phyloP scores from a whole-genome alignment of 805 yeast genomes.

The Danielia reshetovae region DNA sequence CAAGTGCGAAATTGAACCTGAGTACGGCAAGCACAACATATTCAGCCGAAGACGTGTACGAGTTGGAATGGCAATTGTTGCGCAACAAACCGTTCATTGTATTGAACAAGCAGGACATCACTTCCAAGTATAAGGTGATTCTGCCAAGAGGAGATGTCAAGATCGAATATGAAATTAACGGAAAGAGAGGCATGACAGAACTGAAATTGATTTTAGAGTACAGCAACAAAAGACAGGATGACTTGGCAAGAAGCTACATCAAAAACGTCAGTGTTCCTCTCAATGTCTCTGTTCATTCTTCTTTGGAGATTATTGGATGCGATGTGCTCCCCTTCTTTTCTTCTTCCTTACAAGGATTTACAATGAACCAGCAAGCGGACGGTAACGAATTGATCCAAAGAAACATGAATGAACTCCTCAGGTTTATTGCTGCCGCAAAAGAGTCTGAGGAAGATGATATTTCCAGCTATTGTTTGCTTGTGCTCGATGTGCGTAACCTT shows the following conservation, averaged over 20 bases:
- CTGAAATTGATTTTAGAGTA: conserved; percentile 67
- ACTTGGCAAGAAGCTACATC: conserved; percentile 25
- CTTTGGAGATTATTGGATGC: conserved; percentile 70
- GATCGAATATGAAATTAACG: conserved; percentile 57
- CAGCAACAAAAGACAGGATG: conserved; percentile 30
- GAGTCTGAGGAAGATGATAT: conserved; percentile 22
- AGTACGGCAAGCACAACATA: conserved; percentile 2
- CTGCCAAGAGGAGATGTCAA: conserved; percentile 37
- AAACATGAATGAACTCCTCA: conserved; percentile 26
- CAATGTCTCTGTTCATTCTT: conserved; percentile 63
- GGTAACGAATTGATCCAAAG: conserved; percentile 2
- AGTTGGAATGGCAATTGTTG: conserved; percentile 65
- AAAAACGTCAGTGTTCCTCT: conserved; percentile 67
- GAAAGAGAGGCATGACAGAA: conserved; percentile 69
- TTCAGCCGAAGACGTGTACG: conserved; percentile 64
- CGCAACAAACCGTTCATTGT: conserved; percentile 56
- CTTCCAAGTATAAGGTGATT: conserved; percentile 35
- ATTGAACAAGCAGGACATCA: conserved; percentile 41
- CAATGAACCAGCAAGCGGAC: conserved; percentile 1
- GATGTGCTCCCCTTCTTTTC: conserved; percentile 60
- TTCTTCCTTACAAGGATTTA: conserved; percentile 20
- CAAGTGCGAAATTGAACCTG: conserved; percentile 51
- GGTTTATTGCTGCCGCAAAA: conserved; percentile 23
- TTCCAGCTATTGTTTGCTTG: conserved; percentile 56
- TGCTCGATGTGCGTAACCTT: conserved; percentile 75